A percentile compares a stretch with the other conserved stretches of the same genome.
Conservation (phyloP, 208 protist genomes). For the Polymyxa betae region DNA sequence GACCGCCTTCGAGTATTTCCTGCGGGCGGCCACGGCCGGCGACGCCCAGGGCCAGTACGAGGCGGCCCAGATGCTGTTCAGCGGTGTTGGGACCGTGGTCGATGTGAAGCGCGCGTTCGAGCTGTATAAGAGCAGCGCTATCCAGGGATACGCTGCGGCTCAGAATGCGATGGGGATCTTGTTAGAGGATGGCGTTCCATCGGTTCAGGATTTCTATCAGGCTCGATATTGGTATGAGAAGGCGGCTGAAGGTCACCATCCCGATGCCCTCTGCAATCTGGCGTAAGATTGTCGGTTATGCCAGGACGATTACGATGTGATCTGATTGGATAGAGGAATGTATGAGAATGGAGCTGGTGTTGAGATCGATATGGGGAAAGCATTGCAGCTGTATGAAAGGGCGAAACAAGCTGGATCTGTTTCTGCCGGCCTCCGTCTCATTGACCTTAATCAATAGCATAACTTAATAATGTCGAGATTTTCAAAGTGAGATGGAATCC, state of each 20-base stretch:
- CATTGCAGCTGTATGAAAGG: neutral
- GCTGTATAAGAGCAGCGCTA: slow-evolving; percentile 12
- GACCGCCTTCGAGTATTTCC: slow-evolving; percentile 11
- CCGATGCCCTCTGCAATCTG: slow-evolving; percentile 21
- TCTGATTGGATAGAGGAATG: neutral
- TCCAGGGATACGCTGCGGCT: slow-evolving; percentile 20
- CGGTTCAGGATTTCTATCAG: slow-evolving; percentile 25
- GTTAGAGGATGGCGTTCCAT: slow-evolving; percentile 42
- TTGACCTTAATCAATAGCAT: neutral
- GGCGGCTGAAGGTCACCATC: slow-evolving; percentile 2
- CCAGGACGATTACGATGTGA: neutral
- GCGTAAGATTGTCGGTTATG: neutral
- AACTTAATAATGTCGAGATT: too few relatives aligned
- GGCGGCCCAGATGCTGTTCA: neutral
- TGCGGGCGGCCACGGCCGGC: neutral
- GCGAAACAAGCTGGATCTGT: neutral
- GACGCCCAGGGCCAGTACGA: slow-evolving; percentile 11
- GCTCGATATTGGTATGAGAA: slow-evolving; percentile 31
- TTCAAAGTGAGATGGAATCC: too few relatives aligned
- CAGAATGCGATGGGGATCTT: slow-evolving; percentile 1
- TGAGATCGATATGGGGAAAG: neutral
- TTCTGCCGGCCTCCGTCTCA: neutral
- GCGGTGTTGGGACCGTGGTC: neutral
- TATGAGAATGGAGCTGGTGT: slow-evolving; percentile 29
- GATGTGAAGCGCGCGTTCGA: slow-evolving; percentile 18